Evolutionary conservation across 169 alveolate species (phyloP).

Genomic region (Plasmodium reichenowi): DNA sequence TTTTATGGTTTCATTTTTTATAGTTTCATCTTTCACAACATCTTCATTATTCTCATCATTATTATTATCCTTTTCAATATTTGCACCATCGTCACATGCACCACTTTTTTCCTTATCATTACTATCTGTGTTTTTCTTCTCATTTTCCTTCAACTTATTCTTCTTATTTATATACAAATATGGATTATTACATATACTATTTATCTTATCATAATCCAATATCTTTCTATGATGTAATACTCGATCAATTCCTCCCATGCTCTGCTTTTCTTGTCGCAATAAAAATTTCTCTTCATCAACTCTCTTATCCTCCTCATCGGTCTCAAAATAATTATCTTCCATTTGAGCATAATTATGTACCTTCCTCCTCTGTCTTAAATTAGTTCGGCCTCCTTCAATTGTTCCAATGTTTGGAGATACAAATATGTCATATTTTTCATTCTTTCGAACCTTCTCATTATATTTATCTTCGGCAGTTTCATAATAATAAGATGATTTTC

Average conservation of each 20-base stretch:
- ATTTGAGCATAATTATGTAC: slow-evolving; percentile 63
- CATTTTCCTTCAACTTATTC: not conserved
- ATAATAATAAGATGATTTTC: slow-evolving; percentile 4
- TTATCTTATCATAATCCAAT: slow-evolving; percentile 39
- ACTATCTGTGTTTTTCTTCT: not conserved
- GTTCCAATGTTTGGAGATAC: slow-evolving; percentile 63
- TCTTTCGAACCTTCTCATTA: slow-evolving; percentile 28
- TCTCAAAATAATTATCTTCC: slow-evolving; percentile 47
- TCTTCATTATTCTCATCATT: not conserved
- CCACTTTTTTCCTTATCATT: slow-evolving; percentile 1
- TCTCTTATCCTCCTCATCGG: slow-evolving; percentile 75
- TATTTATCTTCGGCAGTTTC: slow-evolving; percentile 50
- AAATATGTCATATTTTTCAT: slow-evolving; percentile 57
- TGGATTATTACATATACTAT: slow-evolving; percentile 54
- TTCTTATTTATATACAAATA: slow-evolving; percentile 52
- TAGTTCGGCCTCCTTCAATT: slow-evolving; percentile 64
- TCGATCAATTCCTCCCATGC: slow-evolving; percentile 86
- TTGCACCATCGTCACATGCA: not conserved
- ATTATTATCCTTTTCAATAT: not conserved
- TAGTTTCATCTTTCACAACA: not conserved
- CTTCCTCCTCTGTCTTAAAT: slow-evolving; percentile 62
- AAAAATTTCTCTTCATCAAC: slow-evolving; percentile 71
- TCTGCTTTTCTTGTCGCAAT: slow-evolving; percentile 76
- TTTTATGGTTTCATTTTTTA: not conserved
- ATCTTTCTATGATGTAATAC: slow-evolving; percentile 82